Conservation (phyloP, 805 yeast species). For the Cyberlindnera subsufficiens region DNA sequence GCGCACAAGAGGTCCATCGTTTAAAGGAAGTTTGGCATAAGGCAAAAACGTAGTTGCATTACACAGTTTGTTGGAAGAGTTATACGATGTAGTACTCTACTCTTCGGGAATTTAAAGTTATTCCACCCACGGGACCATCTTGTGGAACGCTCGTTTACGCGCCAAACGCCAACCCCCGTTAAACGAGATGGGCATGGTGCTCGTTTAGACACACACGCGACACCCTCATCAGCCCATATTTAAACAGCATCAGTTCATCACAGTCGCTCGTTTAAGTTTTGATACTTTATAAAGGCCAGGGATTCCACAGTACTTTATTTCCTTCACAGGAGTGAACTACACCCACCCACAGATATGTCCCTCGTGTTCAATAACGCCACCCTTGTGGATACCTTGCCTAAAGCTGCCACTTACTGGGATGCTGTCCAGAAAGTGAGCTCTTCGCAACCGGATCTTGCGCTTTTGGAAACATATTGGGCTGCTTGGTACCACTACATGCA, state of each 20-base stretch:
- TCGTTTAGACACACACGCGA: not conserved
- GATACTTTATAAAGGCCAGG: not conserved
- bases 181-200: too few species aligned
- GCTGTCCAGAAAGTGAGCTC: conserved; percentile 9
- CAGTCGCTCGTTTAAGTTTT: not conserved
- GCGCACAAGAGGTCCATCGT: too few species aligned
- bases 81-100: too few species aligned
- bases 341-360: conserved; percentile 9
- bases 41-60: too few species aligned
- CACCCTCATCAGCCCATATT: not conserved
- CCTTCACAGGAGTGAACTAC: too few species aligned
- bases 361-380: conserved; percentile 15
- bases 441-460: conserved; percentile 5
- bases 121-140: too few species aligned
- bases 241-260: not conserved
- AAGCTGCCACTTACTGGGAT: conserved; percentile 10
- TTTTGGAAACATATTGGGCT: conserved; percentile 78
- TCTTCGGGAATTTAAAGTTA: too few species aligned
- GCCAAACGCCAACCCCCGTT: too few species aligned
- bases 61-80: too few species aligned
- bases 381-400: conserved; percentile 11
- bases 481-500: conserved; percentile 78
- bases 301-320: too few species aligned
- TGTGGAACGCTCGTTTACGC: too few species aligned
- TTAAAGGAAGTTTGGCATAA: too few species aligned